Base-by-base conservation (phyloP, 2,329 filamentous ascomycete species). In the Trichocomaceae sp. region DNA sequence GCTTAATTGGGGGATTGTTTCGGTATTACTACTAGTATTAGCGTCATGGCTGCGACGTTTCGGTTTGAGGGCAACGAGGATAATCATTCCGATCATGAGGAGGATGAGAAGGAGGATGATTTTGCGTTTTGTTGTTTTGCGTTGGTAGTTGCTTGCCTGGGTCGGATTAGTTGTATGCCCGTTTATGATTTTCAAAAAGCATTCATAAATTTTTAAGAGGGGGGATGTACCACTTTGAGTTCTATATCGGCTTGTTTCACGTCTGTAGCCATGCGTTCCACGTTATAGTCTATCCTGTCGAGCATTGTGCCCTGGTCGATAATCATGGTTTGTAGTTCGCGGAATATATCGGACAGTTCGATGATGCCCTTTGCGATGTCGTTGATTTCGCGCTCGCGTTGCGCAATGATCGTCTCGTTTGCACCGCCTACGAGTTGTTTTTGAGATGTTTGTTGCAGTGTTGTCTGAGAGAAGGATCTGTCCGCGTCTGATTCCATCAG, bases 301-400 rank as follows among this genome's bases (percentile, higher is more conserved):
- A 96, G 79, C 81, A 95, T 88, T 13, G 89, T 93, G 52, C 90
- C 90, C 70, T 93, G 88, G 67, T 93, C 88, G 61, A 95, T 91
- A 63, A 95, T 90, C 91, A 99, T 97, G 47, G 80, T 86, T 72
- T 99, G 93, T 29, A 99, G 77, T 65, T 99, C 93, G 59, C 95
- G 89, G 76, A 99, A 99, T 50, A 99, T 89, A 69, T 96, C 93
- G 3, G 92, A 89, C 7, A 99, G 78, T 68, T 97, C 92, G 65
- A 99, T 97, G 71, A 99, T 97, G 56, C 93, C 92, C 69, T 96
- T 91, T 2, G 93, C 93, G 60, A 99, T 99, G 63, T 96, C 91
- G 67, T 95, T 95, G 64, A 99, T 99, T 72, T 97, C 93, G 41
- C 88, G 85, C 73, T 99, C 93, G 60, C 93, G 88, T 70, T 97